Evolutionary conservation across 2,329 filamentous ascomycete species (phyloP), one percentile per base, ranked within the genome.

Genomic region (Botryotinia globosa): DNA sequence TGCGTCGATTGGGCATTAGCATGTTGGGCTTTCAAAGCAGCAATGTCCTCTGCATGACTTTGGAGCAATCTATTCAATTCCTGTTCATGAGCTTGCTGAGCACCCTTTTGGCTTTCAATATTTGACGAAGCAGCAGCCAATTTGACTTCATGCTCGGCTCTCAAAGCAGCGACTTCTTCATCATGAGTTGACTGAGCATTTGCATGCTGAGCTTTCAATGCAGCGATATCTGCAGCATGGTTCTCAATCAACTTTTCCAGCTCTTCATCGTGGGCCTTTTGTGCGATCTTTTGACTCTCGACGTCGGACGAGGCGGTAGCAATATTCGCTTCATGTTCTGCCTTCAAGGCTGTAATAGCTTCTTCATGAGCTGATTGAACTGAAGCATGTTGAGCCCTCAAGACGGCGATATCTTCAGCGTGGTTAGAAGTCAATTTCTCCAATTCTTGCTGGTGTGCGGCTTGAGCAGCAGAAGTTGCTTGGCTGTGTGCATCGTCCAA

Each of bases 171-270:
- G 25, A 79, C 77, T 18, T 84, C 84, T 82, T 89, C 86, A 4
- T 84, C 86, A 82, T 88, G 88, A 48, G 83, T n/a, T 83, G 87
- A 86, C 76, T 90, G 87, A 75, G 84, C 48, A n/a, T 87, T 84
- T 62, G 83, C 82, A 56, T 78, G 80, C 61, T 83, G 81, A 61
- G 84, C 82, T 81, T 84, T 85, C 58, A 90, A 81, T 8, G 74
- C 71, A 5, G 74, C 74, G 68, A 81, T 76, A 18, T 73, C 74
- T 75, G 87, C 82, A 3, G 85, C 85, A 75, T 90, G 88, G 75
- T 80, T 86, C 22, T 84, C 83, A 78, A 89, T 88, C 44, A 90
- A 80, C 16, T 84, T 78, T 45, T 89, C 85, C 3, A 90, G 80
- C 76, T 89, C 86, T 37, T 81, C 80, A 8, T 85, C 74, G 59